Base-by-base conservation (phyloP, 345 rosid species). In the Gynandropsis gynandra region DNA sequence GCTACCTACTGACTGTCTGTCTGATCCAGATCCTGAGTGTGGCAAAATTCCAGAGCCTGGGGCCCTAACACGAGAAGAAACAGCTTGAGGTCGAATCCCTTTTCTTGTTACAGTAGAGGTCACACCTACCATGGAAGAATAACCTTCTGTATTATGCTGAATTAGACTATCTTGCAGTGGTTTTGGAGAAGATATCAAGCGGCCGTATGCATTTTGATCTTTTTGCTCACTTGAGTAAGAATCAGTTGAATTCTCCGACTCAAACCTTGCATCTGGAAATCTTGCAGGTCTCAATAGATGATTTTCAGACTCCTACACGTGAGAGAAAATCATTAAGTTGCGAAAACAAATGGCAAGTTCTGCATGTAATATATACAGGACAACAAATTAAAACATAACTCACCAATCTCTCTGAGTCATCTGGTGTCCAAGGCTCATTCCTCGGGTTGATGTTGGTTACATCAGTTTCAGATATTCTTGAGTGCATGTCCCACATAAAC, bases 401-500 rank as follows among this genome's bases (percentile, higher is more conserved):
- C 58, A 92, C 98, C 90, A 66, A 12, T 70, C 79, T 81, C 62
- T 84, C 86, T 32, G 81, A 44, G 60, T 71, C 82, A 69, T 76
- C 82, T 45, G 71, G 67, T 56, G 61, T 57, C 77, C 80, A 75
- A 18, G 1, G 56, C 46, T 79, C 95, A 56, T 73, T 81, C 68
- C 74, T 76, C 11, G 76, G 53, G 67, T 63, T 67, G 54, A 72
- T 51, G 59, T 43, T 65, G 53, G 70, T 55, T 42, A 67, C 66
- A 57, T 76, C 81, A n/a, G 76, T 76, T 63, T 80, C 83, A 10
- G 80, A 66, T 52, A 77, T 60, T 61, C 89, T 76, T 49, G 95
- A 74, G 54, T 79, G 89, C 78, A 80, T 78, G 11, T 92, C 98
- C 98, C 98, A 92, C 81, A 81, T 72, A 66, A 81, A 92, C 71